These are phyloP conservation scores for Prunus yedoensis DNA, from an alignment of 331 rosid genomes.

Conservation along the genomic window DNA sequence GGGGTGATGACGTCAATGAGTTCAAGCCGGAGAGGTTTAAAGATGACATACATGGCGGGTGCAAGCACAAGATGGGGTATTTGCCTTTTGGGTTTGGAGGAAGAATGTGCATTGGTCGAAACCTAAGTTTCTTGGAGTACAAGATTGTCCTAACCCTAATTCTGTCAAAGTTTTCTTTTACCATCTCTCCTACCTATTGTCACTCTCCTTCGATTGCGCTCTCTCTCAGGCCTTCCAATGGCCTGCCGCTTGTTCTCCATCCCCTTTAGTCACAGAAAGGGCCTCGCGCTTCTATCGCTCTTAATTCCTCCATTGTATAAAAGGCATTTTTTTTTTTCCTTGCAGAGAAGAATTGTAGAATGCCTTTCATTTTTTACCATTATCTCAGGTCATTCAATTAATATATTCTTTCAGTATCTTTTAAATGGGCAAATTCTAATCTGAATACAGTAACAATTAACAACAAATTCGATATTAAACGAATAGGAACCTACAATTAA, in stretches of 20 bases:
- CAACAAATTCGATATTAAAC: too few species aligned
- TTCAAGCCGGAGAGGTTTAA: conserved; percentile 74
- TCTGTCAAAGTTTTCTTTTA: conserved; percentile 62
- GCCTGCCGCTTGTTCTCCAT: conserved; percentile 57
- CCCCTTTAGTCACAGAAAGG: conserved; percentile 29
- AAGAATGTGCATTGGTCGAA: conserved; percentile 74
- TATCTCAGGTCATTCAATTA: too few species aligned
- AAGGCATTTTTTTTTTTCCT: too few species aligned
- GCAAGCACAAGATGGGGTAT: conserved; percentile 78
- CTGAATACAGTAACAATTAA: too few species aligned
- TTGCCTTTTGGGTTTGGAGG: conserved; percentile 93
- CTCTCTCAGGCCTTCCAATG: conserved; percentile 61
- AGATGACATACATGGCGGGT: conserved; percentile 61
- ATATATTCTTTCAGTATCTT: too few species aligned
- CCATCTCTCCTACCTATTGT: conserved; percentile 47
- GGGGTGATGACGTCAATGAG: conserved; percentile 73
- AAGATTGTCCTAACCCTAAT: conserved; percentile 61
- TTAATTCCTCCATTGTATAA: background rate
- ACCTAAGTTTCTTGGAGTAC: conserved; percentile 76
- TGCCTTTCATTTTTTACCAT: too few species aligned
- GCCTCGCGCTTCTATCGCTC: background rate
- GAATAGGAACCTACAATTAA: too few species aligned
- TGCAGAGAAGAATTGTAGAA: too few species aligned
- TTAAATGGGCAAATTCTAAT: too few species aligned
- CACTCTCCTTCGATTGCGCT: conserved; percentile 69